A percentile compares a stretch with the other conserved stretches of the same genome.
Conservation (phyloP, 805 yeast genomes). For the Wickerhamiella alocasiicola region DNA sequence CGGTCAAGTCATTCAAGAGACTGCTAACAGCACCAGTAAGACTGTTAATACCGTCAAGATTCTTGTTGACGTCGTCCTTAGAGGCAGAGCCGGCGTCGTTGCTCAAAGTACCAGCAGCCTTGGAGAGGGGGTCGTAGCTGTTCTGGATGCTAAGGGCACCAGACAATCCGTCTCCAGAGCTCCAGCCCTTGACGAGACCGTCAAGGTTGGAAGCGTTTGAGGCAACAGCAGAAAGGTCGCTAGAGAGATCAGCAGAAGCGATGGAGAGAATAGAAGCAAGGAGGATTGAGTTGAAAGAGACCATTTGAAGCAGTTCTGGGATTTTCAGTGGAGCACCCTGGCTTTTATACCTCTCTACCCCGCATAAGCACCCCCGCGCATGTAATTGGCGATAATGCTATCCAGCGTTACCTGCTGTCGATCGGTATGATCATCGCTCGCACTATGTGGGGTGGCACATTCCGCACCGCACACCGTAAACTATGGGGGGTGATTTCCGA, state of each 20-base stretch:
- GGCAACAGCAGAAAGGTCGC: constrained; percentile 18
- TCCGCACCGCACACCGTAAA: no score
- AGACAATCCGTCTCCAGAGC: constrained; percentile 18
- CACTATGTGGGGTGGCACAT: no score
- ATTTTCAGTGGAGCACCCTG: no score
- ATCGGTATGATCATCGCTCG: no score
- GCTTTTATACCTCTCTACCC: no score
- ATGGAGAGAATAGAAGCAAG: constrained; percentile 12
- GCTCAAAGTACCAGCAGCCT: constrained; percentile 13
- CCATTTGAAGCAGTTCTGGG: no score
- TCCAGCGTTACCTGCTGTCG: no score
- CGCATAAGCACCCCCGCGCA: no score
- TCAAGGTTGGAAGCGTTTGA: constrained; percentile 38
- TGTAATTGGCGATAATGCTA: no score
- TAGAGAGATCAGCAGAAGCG: constrained; percentile 10
- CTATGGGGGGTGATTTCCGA: no score
- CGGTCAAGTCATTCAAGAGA: constrained; percentile 17
- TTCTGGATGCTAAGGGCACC: constrained; percentile 25
- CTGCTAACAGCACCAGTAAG: constrained; percentile 13
- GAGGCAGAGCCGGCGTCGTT: constrained; percentile 10
- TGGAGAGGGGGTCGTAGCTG: constrained; percentile 11
- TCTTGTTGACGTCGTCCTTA: constrained; percentile 12
- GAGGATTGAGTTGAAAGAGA: constrained; percentile 2
- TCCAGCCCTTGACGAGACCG: constrained; percentile 12
- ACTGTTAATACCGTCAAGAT: constrained; percentile 1